Evolutionary conservation across 1,284 basidiomycete species (phyloP), one percentile per base, ranked within the genome.

Genomic region (Rhodotorula sp.): DNA sequence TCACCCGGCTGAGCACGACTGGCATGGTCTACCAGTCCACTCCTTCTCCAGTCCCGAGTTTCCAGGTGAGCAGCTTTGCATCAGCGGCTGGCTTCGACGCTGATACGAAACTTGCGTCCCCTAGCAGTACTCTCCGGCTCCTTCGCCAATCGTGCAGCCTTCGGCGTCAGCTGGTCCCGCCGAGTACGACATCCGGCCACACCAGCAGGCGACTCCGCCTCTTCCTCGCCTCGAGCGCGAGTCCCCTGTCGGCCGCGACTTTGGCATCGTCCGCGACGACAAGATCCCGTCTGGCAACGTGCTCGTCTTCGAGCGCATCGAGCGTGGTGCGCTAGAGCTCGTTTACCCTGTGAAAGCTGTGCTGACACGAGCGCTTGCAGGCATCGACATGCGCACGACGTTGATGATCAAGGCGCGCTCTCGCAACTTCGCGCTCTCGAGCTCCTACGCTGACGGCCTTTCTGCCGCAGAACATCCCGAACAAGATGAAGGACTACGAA

Each of bases 401-500:
- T 86, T 79, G 40, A 77, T 79, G 77, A 68, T 75, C 71, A 76
- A 73, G 59, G 72, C 68, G n/a, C 20, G 50, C 51, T 11, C 15
- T 4, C 0, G 1, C 6, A n/a, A n/a, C n/a, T n/a, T n/a, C n/a
- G 34, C 8, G 22, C 26, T 51, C 11, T 46, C 3, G 9, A 15
- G 2, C 31, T 20, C 4, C 46, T 2, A 0, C n/a, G 1, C 16
- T 7, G 31, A 31, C 28, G 4, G 10, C 18, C 40, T 11, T 13
- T 28, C 22, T 7, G 13, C 22, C 90, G 72, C 90, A 91, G 81
- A 93, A 93, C 76, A 89, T 93, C 55, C 90, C 90, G 3, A 92
- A 92, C 80, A 91, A 91, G 67, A 89, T 92, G 88, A 88, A 84
- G 64, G 88, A 91, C 79, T 84, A 82, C 76, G 89, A 91, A 73